Percentiles rank a stretch among this genome's conserved stretches.
phyloP scores from a whole-genome alignment of 1,284 basidiomycete species.

The Neonothopanus nambi region DNA sequence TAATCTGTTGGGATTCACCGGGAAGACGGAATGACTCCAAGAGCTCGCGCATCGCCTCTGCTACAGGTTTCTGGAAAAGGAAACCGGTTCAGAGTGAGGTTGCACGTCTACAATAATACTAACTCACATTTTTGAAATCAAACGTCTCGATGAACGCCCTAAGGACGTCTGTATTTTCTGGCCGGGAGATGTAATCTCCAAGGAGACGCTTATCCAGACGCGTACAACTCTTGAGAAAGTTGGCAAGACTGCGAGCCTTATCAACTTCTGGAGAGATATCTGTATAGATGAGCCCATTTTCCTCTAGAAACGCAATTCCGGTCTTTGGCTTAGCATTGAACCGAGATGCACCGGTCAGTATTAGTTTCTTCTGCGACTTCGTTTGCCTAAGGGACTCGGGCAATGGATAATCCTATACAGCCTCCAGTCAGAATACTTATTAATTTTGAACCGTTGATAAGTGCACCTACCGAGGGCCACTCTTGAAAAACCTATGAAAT shows the following conservation, averaged over 20 bases:
- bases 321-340: slow-evolving; percentile 98
- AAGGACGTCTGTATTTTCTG: slow-evolving; percentile 85
- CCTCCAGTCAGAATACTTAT: slow-evolving; percentile 6
- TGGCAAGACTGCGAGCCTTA: slow-evolving; percentile 68
- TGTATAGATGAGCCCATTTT: slow-evolving; percentile 81
- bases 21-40: slow-evolving; percentile 94
- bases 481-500: slow-evolving; percentile 37
- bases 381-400: slow-evolving; percentile 64
- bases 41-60: slow-evolving; percentile 93
- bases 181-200: slow-evolving; percentile 91
- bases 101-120: slow-evolving; percentile 5
- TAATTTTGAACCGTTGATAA: not conserved
- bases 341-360: slow-evolving; percentile 81
- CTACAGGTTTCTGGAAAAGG: slow-evolving; percentile 93
- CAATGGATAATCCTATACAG: slow-evolving; percentile 51
- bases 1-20: slow-evolving; percentile 94
- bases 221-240: slow-evolving; percentile 84
- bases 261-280: slow-evolving; percentile 59
- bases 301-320: slow-evolving; percentile 88
- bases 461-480: slow-evolving; percentile 61
- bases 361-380: slow-evolving; percentile 87
- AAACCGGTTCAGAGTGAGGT: too few relatives aligned
- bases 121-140: slow-evolving; percentile 85
- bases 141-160: slow-evolving; percentile 89
- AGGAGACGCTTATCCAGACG: slow-evolving; percentile 92